Evolutionary conservation across 805 yeast genomes (phyloP), one percentile per base, ranked within the genome.

Genomic region (Starmerella bombicola): DNA sequence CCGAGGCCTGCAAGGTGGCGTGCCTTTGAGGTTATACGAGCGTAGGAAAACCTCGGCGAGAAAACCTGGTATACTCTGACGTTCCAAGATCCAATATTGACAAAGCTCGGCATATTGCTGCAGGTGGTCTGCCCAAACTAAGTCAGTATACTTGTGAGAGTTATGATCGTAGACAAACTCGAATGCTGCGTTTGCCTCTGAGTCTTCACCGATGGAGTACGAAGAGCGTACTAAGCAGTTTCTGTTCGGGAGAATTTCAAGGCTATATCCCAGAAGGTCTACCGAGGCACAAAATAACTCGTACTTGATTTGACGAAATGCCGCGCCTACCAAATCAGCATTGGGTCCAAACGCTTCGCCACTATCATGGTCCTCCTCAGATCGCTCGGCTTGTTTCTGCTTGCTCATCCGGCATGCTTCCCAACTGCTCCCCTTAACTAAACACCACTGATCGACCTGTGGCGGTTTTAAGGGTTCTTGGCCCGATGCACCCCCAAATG

Each of bases 291-390:
- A 47, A 30, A 33, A 37, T 6, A 47, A 24, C 39, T 47, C 51
- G 36, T 47, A 47, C 32, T 47, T 47, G 5, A 40, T 23, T 33
- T 41, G 49, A 20, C 51, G 39, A 21, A 45, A 42, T n/a, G 45
- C 51, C 6, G 37, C 7, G 13, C 20, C 33, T 3, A 43, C 19
- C 4, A 39, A 13, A 12, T 33, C 24, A 16, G 33, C 40, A 21
- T 33, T 25, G n/a, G 24, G 23, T n/a, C 16, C 34, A 19, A 12
- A 12, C 25, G 4, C 22, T 3, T 16, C 10, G 5, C 17, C 22
- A 13, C 22, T 19, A 5, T 5, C 19, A 8, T 17, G 17, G 31
- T 12, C 31, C 31, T 7, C n/a, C n/a, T n/a, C n/a, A n/a, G n/a
- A n/a, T n/a, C n/a, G n/a, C n/a, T n/a, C n/a, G n/a, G n/a, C n/a